phyloP scores from a whole-genome alignment of 225 moss, liverwort and hornwort species.

The Marchantia paleacea region DNA sequence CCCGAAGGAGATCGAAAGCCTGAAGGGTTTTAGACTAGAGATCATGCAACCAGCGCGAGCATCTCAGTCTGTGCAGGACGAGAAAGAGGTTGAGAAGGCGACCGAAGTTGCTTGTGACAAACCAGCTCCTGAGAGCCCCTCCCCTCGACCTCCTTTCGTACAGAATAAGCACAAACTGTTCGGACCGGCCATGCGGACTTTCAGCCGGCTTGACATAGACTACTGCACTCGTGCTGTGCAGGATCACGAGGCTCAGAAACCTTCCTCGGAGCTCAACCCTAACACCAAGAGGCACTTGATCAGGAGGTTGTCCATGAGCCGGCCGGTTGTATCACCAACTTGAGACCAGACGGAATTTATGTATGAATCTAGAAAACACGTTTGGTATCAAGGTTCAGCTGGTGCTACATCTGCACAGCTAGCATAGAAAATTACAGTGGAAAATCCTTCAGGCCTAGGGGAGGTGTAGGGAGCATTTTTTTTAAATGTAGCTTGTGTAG shows the following conservation, averaged over 20 bases:
- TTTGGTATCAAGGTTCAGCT: conserved; percentile 5
- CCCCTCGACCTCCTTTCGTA: background rate
- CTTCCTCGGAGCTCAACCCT: background rate
- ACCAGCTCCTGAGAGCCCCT: background rate
- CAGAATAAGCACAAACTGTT: conserved; percentile 32
- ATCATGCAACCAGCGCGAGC: conserved; percentile 13
- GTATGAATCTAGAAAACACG: background rate
- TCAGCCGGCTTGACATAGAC: conserved; percentile 19
- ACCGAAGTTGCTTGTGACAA: background rate
- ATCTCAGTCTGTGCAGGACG: conserved; percentile 3
- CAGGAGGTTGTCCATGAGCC: conserved; percentile 20
- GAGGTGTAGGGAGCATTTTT: background rate
- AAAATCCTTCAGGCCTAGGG: background rate
- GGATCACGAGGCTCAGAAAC: background rate
- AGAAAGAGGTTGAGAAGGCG: background rate
- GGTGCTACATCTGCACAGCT: background rate
- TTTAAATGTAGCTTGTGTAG: conserved; percentile 4
- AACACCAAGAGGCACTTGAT: conserved; percentile 14
- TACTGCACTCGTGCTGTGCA: conserved; percentile 1
- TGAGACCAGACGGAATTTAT: background rate
- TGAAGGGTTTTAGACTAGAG: conserved; percentile 23
- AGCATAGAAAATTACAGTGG: background rate
- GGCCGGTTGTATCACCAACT: conserved; percentile 8
- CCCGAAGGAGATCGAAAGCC: background rate
- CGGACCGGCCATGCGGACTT: conserved; percentile 32